Base-by-base conservation (phyloP, 2,329 filamentous ascomycete species). In the Saccharata proteae region DNA sequence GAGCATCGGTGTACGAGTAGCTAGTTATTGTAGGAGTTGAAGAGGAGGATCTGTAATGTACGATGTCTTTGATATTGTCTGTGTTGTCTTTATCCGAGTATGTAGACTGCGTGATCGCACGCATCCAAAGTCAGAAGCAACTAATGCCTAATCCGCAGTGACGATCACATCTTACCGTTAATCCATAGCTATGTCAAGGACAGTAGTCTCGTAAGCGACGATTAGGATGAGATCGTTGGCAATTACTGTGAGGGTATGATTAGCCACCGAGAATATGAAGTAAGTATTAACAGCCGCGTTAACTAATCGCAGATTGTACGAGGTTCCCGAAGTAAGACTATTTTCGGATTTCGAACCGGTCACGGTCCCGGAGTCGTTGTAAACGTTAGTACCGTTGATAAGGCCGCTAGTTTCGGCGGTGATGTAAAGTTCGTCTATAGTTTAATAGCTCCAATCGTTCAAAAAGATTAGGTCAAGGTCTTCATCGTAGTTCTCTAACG, bases 281-380 rank as follows among this genome's bases (percentile, higher is more conserved):
- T 40, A 39, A 6, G 34, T 45, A 34, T 55, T 49, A 10, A 52
- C 49, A 5, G 51, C 45, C 3, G 64, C 49, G 50, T 77, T 77
- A 46, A 77, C 63, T 32, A 77, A 56, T 1, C 74, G 64, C n/a
- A 71, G 58, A 9, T 70, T 66, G 46, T 77, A 69, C 8, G 55
- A 64, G 48, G 61, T 66, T 33, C 67, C 66, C 6, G 57, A 67
- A 9, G 38, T 43, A 5, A 55, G 48, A 3, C 36, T 51, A 34
- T 54, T 52, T 31, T 46, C 49, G 25, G 43, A 45, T 28, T 56
- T 13, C 15, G 30, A 35, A 23, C 33, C 38, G 3, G 34, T 36
- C 27, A 36, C 29, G 16, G 22, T 36, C 11, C 36, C 28, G 13
- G 30, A 35, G 12, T 27, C 24, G 32, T 30, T 35, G 20, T 30